Conservation (phyloP, 306 rosid genomes). For the Myrica gale region DNA sequence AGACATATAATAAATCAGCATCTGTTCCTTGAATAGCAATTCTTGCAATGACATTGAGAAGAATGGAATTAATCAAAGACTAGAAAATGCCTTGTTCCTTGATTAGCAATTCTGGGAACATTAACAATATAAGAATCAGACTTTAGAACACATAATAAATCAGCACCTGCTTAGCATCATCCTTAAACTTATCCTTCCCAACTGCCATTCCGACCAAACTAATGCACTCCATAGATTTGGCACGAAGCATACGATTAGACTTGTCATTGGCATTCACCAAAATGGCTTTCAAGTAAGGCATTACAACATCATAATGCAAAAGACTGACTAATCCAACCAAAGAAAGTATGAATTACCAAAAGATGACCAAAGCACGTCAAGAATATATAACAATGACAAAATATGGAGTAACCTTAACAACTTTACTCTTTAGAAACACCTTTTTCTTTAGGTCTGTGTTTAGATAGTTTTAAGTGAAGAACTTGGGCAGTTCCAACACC, state of each 20-base stretch:
- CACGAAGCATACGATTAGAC: conserved; percentile 94
- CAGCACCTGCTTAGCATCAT: conserved; percentile 91
- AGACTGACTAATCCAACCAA: not conserved
- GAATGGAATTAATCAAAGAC: no score
- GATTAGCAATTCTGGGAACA: no score
- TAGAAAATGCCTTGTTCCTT: no score
- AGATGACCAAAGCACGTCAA: not conserved
- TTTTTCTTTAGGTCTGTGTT: no score
- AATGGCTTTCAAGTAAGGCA: conserved; percentile 89
- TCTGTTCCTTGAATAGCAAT: no score
- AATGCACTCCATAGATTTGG: conserved; percentile 98
- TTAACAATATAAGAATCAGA: no score
- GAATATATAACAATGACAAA: not conserved
- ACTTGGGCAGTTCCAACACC: not conserved
- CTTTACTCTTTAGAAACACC: no score
- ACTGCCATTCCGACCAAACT: conserved; percentile 99
- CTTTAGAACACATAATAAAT: not conserved
- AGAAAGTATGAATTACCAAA: not conserved
- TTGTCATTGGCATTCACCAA: conserved; percentile 93
- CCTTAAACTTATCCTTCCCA: conserved; percentile 95
- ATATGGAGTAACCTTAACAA: not conserved
- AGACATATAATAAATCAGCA: no score
- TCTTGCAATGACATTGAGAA: no score
- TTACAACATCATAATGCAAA: conserved; percentile 82
- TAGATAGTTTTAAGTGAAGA: no score